Conservation (phyloP, 768 basidiomycete genomes). For the Termitomyces sp. region DNA sequence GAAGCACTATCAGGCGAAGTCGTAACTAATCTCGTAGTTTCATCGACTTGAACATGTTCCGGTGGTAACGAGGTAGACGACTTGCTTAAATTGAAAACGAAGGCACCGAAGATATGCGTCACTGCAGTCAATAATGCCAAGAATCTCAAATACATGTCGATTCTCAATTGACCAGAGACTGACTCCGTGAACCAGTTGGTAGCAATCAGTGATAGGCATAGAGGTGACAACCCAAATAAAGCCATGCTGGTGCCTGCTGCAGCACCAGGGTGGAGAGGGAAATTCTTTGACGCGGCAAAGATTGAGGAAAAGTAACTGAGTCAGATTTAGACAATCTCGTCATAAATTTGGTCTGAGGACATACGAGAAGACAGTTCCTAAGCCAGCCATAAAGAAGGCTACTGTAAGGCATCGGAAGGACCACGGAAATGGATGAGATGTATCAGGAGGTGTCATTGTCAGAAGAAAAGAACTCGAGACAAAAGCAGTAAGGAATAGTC, state of each 20-base stretch:
- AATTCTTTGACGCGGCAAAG: constrained; percentile 71
- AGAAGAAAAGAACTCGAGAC: constrained; percentile 60
- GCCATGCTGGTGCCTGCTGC: constrained; percentile 68
- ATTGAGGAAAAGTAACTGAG: constrained; percentile 65
- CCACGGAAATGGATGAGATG: constrained; percentile 32
- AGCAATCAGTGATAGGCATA: constrained; percentile 66
- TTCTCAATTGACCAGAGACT: constrained; percentile 39
- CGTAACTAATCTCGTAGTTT: constrained; percentile 30
- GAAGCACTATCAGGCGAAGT: not conserved
- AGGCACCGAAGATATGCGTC: constrained; percentile 52
- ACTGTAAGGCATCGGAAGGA: constrained; percentile 51
- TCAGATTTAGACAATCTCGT: not conserved
- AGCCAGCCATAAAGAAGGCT: constrained; percentile 59
- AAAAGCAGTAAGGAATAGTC: constrained; percentile 59
- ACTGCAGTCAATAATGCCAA: constrained; percentile 51
- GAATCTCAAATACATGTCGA: constrained; percentile 49
- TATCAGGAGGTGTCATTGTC: constrained; percentile 37
- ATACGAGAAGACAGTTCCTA: constrained; percentile 73
- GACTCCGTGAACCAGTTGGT: constrained; percentile 54
- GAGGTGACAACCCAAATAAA: constrained; percentile 78
- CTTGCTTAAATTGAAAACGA: constrained; percentile 30
- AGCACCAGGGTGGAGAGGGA: constrained; percentile 61
- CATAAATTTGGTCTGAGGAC: constrained; percentile 21
- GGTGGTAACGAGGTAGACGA: not conserved
- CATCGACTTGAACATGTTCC: constrained; percentile 13